Conservation (phyloP, 768 basidiomycete genomes). For the Strobilomyces echinocephalus region DNA sequence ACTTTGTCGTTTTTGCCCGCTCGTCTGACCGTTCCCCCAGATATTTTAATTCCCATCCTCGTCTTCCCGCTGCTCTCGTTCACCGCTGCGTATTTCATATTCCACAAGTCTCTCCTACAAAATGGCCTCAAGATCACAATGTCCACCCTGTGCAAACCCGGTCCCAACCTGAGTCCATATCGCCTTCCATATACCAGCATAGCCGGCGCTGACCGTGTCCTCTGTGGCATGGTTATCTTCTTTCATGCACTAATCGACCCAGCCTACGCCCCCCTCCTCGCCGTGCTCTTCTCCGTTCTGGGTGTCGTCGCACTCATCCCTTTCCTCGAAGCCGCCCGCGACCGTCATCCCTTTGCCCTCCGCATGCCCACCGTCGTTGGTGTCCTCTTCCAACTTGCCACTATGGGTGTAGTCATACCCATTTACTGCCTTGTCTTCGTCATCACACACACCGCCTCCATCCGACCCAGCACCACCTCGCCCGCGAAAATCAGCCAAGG, state of each 20-base stretch:
- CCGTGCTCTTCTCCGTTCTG: slow-evolving; percentile 8
- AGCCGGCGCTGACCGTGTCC: slow-evolving; percentile 30
- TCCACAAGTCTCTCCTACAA: slow-evolving; percentile 11
- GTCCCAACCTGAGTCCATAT: slow-evolving; percentile 24
- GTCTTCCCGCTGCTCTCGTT: slow-evolving; percentile 16
- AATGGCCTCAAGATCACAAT: slow-evolving; percentile 17
- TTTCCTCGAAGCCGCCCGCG: slow-evolving; percentile 42
- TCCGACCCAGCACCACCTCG: not conserved
- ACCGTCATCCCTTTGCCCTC: slow-evolving; percentile 32
- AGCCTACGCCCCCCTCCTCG: slow-evolving; percentile 14
- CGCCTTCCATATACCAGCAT: slow-evolving; percentile 39
- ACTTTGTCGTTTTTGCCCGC: too few relatives aligned
- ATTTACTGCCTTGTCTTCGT: slow-evolving; percentile 47
- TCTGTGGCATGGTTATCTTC: slow-evolving; percentile 45
- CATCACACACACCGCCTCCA: slow-evolving; percentile 32
- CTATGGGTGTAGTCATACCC: slow-evolving; percentile 42
- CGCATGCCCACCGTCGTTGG: slow-evolving; percentile 40
- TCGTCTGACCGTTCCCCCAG: slow-evolving; percentile 5
- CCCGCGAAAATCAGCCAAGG: slow-evolving; percentile 37
- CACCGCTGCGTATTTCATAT: slow-evolving; percentile 9
- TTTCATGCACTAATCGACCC: slow-evolving; percentile 36
- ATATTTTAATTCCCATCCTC: slow-evolving; percentile 14
- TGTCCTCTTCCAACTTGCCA: slow-evolving; percentile 37
- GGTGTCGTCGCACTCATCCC: slow-evolving; percentile 33
- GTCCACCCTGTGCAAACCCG: slow-evolving; percentile 31